Evolutionary conservation across 2,329 filamentous ascomycete species (phyloP), one percentile per base, ranked within the genome.

Genomic region (Aspergillus ibericus): DNA sequence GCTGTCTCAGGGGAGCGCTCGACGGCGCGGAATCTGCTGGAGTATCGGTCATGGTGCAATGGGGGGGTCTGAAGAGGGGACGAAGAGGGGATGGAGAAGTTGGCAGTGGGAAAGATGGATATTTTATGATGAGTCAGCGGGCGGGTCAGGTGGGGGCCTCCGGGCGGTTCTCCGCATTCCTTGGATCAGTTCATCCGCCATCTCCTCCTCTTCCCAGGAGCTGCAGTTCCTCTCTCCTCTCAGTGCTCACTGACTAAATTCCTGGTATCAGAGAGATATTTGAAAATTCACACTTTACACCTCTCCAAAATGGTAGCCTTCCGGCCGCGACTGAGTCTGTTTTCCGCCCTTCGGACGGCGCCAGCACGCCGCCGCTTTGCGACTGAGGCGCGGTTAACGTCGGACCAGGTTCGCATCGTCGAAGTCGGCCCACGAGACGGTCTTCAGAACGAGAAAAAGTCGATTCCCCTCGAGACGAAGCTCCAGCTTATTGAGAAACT

Each of bases 391-490:
- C 73, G 72, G 70, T 68, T 74, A 70, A 69, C 73, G 49, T 75
- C 78, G 68, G 79, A 80, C 63, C 78, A 80, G 68, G 80, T 83
- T 58, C 78, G 79, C 63, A 79, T 83, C 63, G 77, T 83, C 20
- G 82, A 84, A 72, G 81, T 83, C 29, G 80, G 81, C 3, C 78
- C 81, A 54, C 75, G 81, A 59, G 81, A 83, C 72, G 81, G 81
- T 15, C 70, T 83, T 47, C 81, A 83, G 66, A 83, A 83, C 60
- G 81, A 83, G 65, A 80, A 80, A 62, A 79, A 76, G 32, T 68
- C 77, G 1, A 81, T 83, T 29, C 66, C 79, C 15, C 70, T 81
- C 42, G 69, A 77, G 38, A 81, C 76, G 4, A 83, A 83, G 66
- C 67, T 83, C 20, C 74, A 82, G 48, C 70, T 83, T 32, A 83